phyloP scores from a whole-genome alignment of 164 flowering plant species.

The Annona cherimola region DNA sequence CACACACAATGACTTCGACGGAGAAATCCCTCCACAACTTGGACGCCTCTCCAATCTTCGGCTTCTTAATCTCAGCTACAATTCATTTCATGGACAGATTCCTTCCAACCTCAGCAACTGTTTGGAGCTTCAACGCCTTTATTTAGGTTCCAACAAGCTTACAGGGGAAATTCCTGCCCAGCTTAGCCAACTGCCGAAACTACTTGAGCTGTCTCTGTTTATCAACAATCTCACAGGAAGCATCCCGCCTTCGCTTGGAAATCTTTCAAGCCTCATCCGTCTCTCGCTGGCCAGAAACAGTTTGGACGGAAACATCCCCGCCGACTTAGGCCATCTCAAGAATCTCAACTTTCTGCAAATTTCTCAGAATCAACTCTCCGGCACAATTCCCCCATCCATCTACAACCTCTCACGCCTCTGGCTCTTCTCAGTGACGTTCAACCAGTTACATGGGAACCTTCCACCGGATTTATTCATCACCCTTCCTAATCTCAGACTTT shows the following conservation, averaged over 20 bases:
- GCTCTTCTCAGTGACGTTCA: background rate
- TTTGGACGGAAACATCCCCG: slow-evolving; percentile 1
- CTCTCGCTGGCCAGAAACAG: background rate
- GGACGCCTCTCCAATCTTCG: slow-evolving; percentile 26
- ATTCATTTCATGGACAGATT: slow-evolving; percentile 27
- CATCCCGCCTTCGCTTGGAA: slow-evolving; percentile 10
- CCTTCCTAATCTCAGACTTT: background rate
- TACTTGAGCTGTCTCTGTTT: background rate
- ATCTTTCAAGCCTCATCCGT: background rate
- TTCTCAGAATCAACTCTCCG: background rate
- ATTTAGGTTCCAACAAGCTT: background rate
- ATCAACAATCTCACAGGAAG: background rate
- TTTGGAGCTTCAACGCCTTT: background rate
- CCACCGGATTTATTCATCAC: background rate
- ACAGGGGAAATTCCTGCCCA: slow-evolving; percentile 6
- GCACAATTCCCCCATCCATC: slow-evolving; percentile 4
- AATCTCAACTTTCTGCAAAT: background rate
- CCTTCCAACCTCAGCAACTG: slow-evolving; percentile 26
- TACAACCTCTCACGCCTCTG: slow-evolving; percentile 6
- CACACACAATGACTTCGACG: slow-evolving; percentile 26
- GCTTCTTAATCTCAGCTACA: slow-evolving; percentile 28
- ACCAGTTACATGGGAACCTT: slow-evolving; percentile 6
- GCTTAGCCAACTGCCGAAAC: slow-evolving; percentile 1
- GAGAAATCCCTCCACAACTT: slow-evolving; percentile 28
- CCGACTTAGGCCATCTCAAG: background rate